Conservation (phyloP, 257 asterid genomes). For the Penstemon eatonii region DNA sequence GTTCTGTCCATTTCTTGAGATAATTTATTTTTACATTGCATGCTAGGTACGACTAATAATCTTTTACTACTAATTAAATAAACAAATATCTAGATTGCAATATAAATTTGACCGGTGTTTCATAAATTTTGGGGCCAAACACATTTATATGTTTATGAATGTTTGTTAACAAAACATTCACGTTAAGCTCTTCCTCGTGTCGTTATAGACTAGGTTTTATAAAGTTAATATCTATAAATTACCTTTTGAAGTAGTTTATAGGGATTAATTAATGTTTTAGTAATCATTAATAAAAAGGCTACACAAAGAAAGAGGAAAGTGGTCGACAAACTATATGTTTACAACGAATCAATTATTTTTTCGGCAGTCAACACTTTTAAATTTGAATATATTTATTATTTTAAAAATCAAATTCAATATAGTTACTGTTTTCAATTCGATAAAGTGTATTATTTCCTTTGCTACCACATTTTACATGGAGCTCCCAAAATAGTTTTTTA, state of each 20-base stretch:
- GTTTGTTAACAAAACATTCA: conserved; percentile 53
- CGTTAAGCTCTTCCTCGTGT: conserved; percentile 32
- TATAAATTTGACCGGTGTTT: conserved; percentile 26
- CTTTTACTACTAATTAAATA: not conserved
- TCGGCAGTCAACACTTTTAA: conserved; percentile 45
- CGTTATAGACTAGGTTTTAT: conserved; percentile 25
- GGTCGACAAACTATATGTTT: conserved; percentile 25
- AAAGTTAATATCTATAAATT: not conserved
- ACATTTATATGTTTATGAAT: conserved; percentile 34
- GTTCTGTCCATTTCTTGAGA: not conserved
- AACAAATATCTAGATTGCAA: not conserved
- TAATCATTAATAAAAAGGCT: conserved; percentile 1
- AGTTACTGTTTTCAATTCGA: not conserved
- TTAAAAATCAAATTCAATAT: not conserved
- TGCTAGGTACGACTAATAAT: not conserved
- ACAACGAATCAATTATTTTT: conserved; percentile 35
- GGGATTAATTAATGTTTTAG: not conserved
- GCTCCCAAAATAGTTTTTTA: conserved; percentile 36
- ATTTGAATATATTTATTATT: too few relatives aligned
- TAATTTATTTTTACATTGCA: not conserved
- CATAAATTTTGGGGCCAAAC: conserved; percentile 34
- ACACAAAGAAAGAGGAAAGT: conserved; percentile 31
- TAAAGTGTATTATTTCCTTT: conserved; percentile 4
- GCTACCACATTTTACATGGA: conserved; percentile 36
- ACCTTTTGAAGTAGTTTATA: not conserved